Evolutionary conservation across 73 alveolate species (phyloP).

Genomic region (Paramecium sonneborni): DNA sequence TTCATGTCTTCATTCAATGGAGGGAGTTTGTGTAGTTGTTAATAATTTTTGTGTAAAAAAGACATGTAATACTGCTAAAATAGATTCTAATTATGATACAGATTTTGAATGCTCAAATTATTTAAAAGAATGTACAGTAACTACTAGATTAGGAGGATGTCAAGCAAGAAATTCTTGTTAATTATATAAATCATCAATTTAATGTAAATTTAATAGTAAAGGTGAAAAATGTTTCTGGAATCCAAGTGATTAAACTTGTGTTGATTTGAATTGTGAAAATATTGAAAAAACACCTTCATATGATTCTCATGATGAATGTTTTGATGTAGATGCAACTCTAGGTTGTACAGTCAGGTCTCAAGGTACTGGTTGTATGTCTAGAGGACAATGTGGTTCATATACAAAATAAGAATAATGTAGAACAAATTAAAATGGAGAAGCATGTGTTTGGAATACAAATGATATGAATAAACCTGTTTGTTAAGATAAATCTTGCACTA

Average conservation of each 20-base stretch:
- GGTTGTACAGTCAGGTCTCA: background rate
- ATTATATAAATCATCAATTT: background rate
- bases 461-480: background rate
- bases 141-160: background rate
- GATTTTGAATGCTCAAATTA: background rate
- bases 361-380: background rate
- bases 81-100: background rate
- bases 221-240: slow-evolving; percentile 10
- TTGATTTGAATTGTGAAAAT: background rate
- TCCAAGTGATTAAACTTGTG: background rate
- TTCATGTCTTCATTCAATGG: background rate
- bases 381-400: background rate
- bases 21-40: background rate
- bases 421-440: background rate
- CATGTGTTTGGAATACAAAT: background rate
- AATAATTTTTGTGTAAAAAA: background rate
- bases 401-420: background rate
- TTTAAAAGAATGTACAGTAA: background rate
- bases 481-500: background rate
- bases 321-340: background rate
- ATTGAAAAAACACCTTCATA: background rate
- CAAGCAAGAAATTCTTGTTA: background rate
- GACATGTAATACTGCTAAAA: background rate
- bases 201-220: background rate
- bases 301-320: background rate